Evolutionary conservation across 345 rosid species (phyloP), one percentile per base, ranked within the genome.

Genomic region (Heritiera fomes): DNA sequence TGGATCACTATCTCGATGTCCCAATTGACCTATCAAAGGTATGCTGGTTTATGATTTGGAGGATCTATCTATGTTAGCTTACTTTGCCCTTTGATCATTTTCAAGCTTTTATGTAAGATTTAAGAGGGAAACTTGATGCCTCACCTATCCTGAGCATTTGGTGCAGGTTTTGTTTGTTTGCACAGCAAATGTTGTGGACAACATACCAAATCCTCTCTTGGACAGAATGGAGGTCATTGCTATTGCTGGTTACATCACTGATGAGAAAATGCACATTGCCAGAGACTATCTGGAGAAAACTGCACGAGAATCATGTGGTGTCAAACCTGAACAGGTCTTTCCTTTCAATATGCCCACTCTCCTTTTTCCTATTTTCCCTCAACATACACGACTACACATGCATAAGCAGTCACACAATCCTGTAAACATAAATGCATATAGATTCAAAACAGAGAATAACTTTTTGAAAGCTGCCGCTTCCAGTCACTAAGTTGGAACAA

Each of bases 181-280:
- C 93, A 96, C 99, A 11, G 99, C 99, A 83, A 96, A 96, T 90
- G 99, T 94, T 76, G 82, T 96, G 80, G 97, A 94, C 76, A 92
- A 56, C 85, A 96, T 96, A 82, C 98, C 99, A n/a, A 91, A 85
- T 73, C 99, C 99, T 77, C 98, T 96, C 41, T 86, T 96, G 85
- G 99, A 96, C 84, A 91, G 99, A 82, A 96, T 94, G 99, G 99
- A 96, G 90, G 98, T 96, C 56, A 91, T 96, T 82, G 82, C 93
- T 80, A 94, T 96, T 86, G 98, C 99, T 77, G 99, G 99, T 18
- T 96, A 96, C 85, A 94, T 96, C 75, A 96, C 98, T 56, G 98
- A 97, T 80, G 98, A 97, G 90, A 97, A 97, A 88, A 88, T 91
- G 90, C 99, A 90, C 82, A 97, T 97, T 80, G 99, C 98, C 47